phyloP scores from a whole-genome alignment of 176 grass and related monocot species.

The sorghum (Sorghum bicolor) region DNA sequence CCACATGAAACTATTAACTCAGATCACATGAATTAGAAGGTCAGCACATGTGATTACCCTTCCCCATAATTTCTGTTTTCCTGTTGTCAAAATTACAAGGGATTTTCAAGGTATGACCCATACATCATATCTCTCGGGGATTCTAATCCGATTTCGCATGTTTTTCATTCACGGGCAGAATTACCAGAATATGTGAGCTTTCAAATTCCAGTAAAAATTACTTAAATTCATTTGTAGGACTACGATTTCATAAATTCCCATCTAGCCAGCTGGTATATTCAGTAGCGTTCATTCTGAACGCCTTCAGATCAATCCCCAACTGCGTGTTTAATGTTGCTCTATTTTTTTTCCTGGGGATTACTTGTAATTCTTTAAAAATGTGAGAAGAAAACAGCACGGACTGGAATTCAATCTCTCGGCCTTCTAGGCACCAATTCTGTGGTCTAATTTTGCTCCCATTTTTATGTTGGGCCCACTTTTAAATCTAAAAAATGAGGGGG shows the following conservation, averaged over 20 bases:
- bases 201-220: background rate
- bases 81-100: background rate
- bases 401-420: background rate
- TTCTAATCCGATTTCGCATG: background rate
- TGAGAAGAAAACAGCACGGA: background rate
- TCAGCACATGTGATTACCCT: background rate
- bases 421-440: background rate
- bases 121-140: background rate
- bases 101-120: background rate
- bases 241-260: background rate
- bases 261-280: background rate
- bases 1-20: background rate
- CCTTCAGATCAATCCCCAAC: background rate
- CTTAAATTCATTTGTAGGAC: background rate
- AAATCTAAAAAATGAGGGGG: background rate
- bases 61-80: background rate
- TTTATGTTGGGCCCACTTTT: background rate
- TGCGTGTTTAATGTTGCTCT: background rate
- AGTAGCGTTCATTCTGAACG: background rate
- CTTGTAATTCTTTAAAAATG: background rate
- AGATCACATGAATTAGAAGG: background rate
- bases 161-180: background rate
- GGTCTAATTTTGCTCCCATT: background rate
- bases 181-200: background rate
- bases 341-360: background rate